Evolutionary conservation across 192 early-diverging fungal genomes (phyloP), one percentile per base, ranked within the genome.

Genomic region (Backusella mclennaniae): DNA sequence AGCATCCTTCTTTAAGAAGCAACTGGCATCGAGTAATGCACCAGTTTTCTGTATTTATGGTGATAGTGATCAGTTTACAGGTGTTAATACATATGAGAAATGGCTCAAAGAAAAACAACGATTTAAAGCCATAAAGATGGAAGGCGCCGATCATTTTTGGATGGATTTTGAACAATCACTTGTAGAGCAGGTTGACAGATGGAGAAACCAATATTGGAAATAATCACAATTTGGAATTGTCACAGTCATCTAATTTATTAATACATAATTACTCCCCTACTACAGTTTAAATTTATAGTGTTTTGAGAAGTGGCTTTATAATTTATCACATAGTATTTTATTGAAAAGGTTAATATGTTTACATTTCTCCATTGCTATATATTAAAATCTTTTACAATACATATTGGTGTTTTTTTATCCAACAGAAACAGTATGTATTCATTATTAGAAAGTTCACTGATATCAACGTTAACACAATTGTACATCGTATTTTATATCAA

Each of bases 111-210:
- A 53, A 17, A 38, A 41, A 9, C 49, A 26, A 11, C 12, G 38
- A 15, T 39, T 68, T 1, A 69, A 26, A 2, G 35, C 44, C 0
- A 14, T 23, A 38, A 38, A 67, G 15, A 38, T 79, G 21, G 38
- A 73, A 11, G 73, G 52, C n/a, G 77, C 36, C 15, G 77, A 79
- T 68, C 77, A 79, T 39, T 74, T 79, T 26, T 79, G 77, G 77
- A 59, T 73, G 53, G 39, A 69, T 35, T 69, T 44, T 38, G 77
- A 79, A 42, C 44, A 59, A 15, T 14, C 26, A 21, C 38, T 79
- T 17, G 21, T 74, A 4, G 38, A 52, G 7, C 52, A 35, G 0
- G 67, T 79, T 7, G 66, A 79, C 41, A 44, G 23, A 9, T 77
- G 76, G 76, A 63, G 56, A 63, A 4, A 29, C 3, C 56, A 63